phyloP scores from a whole-genome alignment of 495 filamentous ascomycete genomes.

The Saxophila tyrrhenica region DNA sequence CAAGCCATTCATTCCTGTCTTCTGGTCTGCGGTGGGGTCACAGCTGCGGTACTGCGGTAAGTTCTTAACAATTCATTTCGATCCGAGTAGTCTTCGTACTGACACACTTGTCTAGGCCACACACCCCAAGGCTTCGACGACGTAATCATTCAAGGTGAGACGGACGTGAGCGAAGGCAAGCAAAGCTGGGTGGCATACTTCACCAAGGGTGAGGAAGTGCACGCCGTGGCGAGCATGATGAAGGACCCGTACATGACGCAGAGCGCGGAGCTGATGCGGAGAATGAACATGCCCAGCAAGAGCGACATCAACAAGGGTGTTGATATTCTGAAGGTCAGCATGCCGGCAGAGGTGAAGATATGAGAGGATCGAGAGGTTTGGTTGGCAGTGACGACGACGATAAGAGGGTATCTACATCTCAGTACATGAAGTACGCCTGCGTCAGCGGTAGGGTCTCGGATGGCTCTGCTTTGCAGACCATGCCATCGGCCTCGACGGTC shows the following conservation, averaged over 20 bases:
- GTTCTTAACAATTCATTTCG: neutral
- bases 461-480: conserved; percentile 64
- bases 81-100: neutral
- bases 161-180: conserved; percentile 42
- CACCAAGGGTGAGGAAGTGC: conserved; percentile 72
- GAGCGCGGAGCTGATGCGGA: conserved; percentile 74
- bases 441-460: conserved; percentile 62
- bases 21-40: conserved; percentile 85
- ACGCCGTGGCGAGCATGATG: conserved; percentile 84
- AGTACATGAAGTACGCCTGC: conserved; percentile 52
- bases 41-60: conserved; percentile 82
- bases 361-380: conserved; percentile 15
- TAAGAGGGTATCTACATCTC: neutral
- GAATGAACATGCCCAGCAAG: conserved; percentile 72
- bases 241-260: conserved; percentile 80
- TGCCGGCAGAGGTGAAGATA: conserved; percentile 43
- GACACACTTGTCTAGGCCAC: conserved; percentile 30
- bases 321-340: conserved; percentile 54
- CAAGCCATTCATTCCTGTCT: conserved; percentile 77
- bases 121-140: conserved; percentile 73
- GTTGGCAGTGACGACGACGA: no score
- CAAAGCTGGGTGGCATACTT: conserved; percentile 85
- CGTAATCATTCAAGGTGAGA: conserved; percentile 61
- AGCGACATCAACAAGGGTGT: conserved; percentile 59
- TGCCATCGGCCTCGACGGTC: conserved; percentile 77